phyloP scores from a whole-genome alignment of 2,329 filamentous ascomycete species.

The Fusarium pseudograminearum region DNA sequence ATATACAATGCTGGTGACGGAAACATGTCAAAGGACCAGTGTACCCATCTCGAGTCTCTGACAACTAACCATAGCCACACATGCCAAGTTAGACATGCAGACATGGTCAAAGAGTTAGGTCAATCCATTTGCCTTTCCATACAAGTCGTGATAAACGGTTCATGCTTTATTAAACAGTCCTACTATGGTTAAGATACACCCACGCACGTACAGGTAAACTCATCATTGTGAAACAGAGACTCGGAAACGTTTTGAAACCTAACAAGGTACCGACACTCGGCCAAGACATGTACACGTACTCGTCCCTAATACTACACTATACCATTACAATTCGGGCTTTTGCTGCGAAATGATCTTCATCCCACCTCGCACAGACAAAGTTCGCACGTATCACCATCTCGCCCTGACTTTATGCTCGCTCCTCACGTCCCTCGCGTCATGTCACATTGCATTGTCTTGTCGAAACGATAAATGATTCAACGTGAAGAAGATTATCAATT shows the following conservation, averaged over 20 bases:
- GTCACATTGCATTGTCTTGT: constrained; percentile 9
- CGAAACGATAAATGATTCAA: constrained; percentile 16
- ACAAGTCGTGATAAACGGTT: constrained; percentile 5
- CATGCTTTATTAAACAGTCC: not conserved
- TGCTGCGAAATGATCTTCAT: constrained; percentile 34
- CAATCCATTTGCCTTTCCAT: constrained; percentile 16
- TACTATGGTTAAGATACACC: not conserved
- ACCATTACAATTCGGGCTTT: constrained; percentile 34
- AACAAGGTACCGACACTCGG: not conserved
- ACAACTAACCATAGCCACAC: not conserved
- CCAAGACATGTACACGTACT: constrained; percentile 24
- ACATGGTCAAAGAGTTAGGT: not conserved
- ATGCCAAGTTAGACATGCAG: not conserved
- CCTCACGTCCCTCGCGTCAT: not conserved
- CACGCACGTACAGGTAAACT: not conserved
- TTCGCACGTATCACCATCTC: constrained; percentile 32
- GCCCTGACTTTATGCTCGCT: constrained; percentile 4
- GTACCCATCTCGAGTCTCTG: not conserved
- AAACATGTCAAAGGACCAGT: not conserved
- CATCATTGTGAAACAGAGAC: constrained; percentile 34
- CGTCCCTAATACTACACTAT: not conserved
- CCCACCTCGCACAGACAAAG: constrained; percentile 24
- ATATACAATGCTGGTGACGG: not conserved
- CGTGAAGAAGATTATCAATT: constrained; percentile 42
- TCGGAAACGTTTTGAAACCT: constrained; percentile 28